Evolutionary conservation across 2,329 filamentous ascomycete species (phyloP).

Genomic region (Phaeomoniella chlamydospora): DNA sequence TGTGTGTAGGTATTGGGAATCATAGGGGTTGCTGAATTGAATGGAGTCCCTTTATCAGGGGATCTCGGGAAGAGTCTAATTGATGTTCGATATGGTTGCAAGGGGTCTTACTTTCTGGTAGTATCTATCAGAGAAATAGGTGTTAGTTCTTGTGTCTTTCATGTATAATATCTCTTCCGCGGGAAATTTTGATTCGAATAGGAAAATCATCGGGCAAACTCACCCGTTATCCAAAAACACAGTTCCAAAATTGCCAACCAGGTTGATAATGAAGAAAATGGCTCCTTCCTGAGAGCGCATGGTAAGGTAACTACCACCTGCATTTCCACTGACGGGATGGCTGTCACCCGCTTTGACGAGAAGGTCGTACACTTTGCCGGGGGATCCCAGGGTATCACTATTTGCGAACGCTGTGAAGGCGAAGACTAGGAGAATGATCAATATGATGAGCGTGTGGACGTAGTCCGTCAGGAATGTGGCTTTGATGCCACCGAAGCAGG

Average conservation of each 20-base stretch:
- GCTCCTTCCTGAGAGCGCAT: conserved; percentile 70
- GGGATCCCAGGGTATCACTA: conserved; percentile 57
- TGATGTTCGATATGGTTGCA: background rate
- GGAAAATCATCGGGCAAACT: too few species aligned
- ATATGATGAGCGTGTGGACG: conserved; percentile 58
- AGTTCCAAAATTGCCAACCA: conserved; percentile 66
- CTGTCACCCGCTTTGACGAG: conserved; percentile 51
- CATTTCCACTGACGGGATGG: conserved; percentile 69
- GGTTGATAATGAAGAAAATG: conserved; percentile 86
- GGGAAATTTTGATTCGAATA: too few species aligned
- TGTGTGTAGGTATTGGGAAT: conserved; percentile 1
- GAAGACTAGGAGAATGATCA: conserved; percentile 78
- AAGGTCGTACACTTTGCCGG: conserved; percentile 62
- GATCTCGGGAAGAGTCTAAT: background rate
- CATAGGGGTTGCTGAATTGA: background rate
- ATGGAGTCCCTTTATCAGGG: background rate
- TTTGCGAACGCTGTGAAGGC: conserved; percentile 70
- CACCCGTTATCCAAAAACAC: conserved; percentile 69
- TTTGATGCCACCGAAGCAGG: conserved; percentile 62
- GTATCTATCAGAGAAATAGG: too few species aligned
- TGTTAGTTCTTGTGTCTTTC: too few species aligned
- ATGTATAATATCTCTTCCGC: too few species aligned
- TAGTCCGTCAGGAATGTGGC: conserved; percentile 78
- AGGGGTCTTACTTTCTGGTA: background rate
- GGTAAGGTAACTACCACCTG: conserved; percentile 69